Evolutionary conservation across 2,329 filamentous ascomycete genomes (phyloP).

Genomic region (Penicillium brasilianum): DNA sequence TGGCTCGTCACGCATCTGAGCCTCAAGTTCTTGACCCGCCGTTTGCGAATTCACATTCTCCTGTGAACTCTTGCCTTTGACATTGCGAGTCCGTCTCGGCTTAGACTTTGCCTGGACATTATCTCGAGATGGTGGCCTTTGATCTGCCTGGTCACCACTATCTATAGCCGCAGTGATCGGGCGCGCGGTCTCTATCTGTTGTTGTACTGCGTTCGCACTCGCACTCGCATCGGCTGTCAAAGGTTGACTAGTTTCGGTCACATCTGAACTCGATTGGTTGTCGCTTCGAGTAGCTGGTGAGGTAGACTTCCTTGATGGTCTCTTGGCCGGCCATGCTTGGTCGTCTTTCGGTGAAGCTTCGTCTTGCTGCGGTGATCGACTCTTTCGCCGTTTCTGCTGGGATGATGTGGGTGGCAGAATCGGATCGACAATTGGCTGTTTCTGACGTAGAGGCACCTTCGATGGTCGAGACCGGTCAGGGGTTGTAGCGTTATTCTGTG

Average conservation of each 20-base stretch:
- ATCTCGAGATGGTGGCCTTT: not conserved
- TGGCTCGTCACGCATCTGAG: not conserved
- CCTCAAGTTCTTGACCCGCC: not conserved
- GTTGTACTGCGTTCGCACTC: not conserved
- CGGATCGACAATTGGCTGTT: slow-evolving; percentile 4
- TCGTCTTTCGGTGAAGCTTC: not conserved
- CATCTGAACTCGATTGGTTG: not conserved
- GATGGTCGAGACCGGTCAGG: slow-evolving; percentile 7
- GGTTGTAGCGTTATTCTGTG: not conserved
- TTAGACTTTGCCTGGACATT: not conserved
- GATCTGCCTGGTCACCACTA: no score
- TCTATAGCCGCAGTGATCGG: not conserved
- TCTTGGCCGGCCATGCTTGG: not conserved
- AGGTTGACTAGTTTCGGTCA: not conserved
- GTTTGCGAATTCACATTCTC: not conserved
- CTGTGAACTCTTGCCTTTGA: not conserved
- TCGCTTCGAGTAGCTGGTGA: not conserved
- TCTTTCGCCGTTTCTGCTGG: slow-evolving; percentile 7
- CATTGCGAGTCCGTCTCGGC: not conserved
- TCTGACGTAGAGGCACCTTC: slow-evolving; percentile 1
- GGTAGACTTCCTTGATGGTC: not conserved
- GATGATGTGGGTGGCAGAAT: not conserved
- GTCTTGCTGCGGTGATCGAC: slow-evolving; percentile 12
- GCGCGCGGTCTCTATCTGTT: not conserved
- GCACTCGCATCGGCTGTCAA: not conserved